Conservation (phyloP, 2,329 filamentous ascomycete species). For the Neofusicoccum sp. region DNA sequence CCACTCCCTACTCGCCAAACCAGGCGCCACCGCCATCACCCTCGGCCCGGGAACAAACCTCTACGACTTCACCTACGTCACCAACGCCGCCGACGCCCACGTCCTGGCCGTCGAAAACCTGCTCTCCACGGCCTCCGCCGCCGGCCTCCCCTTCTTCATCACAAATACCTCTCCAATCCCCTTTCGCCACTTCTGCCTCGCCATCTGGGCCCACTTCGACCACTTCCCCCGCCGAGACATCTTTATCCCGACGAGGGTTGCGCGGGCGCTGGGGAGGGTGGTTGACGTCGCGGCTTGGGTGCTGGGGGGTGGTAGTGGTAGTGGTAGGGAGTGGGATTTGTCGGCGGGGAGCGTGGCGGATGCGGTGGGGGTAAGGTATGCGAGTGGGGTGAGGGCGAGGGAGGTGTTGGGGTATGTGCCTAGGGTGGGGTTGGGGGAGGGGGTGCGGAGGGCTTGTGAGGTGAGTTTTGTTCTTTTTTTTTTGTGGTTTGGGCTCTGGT, state of each 20-base stretch:
- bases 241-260: constrained; percentile 48
- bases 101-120: constrained; percentile 75
- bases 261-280: constrained; percentile 47
- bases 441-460: constrained; percentile 32
- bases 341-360: constrained; percentile 54
- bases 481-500: too few relatives aligned
- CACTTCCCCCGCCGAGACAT: constrained; percentile 52
- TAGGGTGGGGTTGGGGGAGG: constrained; percentile 51
- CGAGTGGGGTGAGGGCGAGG: constrained; percentile 52
- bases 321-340: constrained; percentile 41
- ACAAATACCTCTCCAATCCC: constrained; percentile 87
- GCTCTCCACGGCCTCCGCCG: constrained; percentile 58
- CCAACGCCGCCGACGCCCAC: constrained; percentile 74
- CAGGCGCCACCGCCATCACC: constrained; percentile 57
- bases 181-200: constrained; percentile 84
- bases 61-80: constrained; percentile 69
- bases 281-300: constrained; percentile 49
- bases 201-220: constrained; percentile 67
- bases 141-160: constrained; percentile 83
- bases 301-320: constrained; percentile 45
- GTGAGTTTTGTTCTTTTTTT: neutral
- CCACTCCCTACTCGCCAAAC: constrained; percentile 51
- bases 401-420: constrained; percentile 54
- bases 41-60: constrained; percentile 72
- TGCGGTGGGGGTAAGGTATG: constrained; percentile 54